Conservation (phyloP, 495 filamentous ascomycete species). For the Neurospora hispaniola region DNA sequence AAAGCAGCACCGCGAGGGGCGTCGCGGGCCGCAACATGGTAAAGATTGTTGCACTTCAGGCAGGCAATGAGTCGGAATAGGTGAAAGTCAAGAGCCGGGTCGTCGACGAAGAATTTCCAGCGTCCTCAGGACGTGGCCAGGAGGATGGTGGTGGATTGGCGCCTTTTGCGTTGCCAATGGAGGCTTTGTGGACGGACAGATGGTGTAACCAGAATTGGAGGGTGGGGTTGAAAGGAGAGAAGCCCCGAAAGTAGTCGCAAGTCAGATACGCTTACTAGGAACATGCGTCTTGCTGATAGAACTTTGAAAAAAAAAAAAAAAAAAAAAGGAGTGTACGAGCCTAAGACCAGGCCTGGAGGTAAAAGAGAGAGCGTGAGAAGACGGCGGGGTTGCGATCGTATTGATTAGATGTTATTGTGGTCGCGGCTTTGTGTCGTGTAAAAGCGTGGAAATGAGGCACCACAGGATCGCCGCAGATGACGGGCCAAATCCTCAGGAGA, state of each 20-base stretch:
- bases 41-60: slow-evolving; percentile 1
- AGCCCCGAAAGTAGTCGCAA: background rate
- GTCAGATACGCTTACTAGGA: background rate
- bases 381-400: background rate
- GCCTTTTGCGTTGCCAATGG: background rate
- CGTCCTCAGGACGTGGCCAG: slow-evolving; percentile 24
- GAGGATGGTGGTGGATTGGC: background rate
- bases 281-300: background rate
- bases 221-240: background rate
- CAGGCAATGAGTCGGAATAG: background rate
- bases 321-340: background rate
- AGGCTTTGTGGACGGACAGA: background rate
- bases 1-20: slow-evolving; percentile 75
- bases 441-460: slow-evolving; percentile 1
- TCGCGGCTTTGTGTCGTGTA: background rate
- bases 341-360: background rate
- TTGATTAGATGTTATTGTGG: background rate
- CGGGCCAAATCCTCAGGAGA: background rate
- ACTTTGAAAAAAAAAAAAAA: background rate
- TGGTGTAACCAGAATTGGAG: background rate
- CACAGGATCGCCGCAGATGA: background rate
- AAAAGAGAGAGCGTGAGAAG: background rate
- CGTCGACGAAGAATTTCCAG: slow-evolving; percentile 12
- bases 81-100: background rate
- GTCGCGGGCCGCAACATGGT: slow-evolving; percentile 80